Percentiles rank a stretch among this genome's conserved stretches.
These are phyloP conservation scores for Tulasnella sp. DNA, from an alignment of 768 basidiomycete genomes.

Conservation along the genomic window DNA sequence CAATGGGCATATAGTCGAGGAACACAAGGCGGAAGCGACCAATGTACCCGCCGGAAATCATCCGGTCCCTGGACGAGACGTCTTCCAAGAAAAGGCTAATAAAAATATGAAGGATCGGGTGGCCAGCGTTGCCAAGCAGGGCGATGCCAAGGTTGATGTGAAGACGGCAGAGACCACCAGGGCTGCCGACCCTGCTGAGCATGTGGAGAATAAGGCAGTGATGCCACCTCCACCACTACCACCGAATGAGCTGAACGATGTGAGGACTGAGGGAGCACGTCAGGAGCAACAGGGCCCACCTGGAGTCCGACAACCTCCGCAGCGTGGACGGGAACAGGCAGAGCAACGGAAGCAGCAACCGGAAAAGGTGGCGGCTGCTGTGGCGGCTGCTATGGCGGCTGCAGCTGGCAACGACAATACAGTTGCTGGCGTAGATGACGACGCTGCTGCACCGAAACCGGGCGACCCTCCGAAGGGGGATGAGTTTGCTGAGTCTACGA, in stretches of 20 bases:
- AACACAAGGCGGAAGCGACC: too few species aligned
- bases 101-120: background rate
- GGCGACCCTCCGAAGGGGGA: background rate
- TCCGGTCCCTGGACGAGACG: constrained; percentile 63
- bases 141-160: background rate
- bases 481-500: background rate
- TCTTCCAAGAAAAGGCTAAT: constrained; percentile 37
- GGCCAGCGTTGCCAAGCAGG: background rate
- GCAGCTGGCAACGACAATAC: constrained; percentile 5
- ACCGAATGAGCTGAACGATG: constrained; percentile 2
- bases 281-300: constrained; percentile 7
- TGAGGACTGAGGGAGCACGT: constrained; percentile 30
- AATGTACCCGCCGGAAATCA: constrained; percentile 25
- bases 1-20: constrained; percentile 20
- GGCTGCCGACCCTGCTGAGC: constrained; percentile 9
- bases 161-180: background rate
- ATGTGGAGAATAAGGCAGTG: constrained; percentile 8
- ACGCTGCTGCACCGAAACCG: background rate
- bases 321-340: background rate
- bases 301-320: background rate
- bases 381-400: constrained; percentile 16
- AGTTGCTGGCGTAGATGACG: background rate
- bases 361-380: constrained; percentile 4
- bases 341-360: constrained; percentile 11
- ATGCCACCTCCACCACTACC: constrained; percentile 16